Evolutionary conservation across 306 rosid genomes (phyloP), one percentile per base, ranked within the genome.

Genomic region (Acacia crassicarpa): DNA sequence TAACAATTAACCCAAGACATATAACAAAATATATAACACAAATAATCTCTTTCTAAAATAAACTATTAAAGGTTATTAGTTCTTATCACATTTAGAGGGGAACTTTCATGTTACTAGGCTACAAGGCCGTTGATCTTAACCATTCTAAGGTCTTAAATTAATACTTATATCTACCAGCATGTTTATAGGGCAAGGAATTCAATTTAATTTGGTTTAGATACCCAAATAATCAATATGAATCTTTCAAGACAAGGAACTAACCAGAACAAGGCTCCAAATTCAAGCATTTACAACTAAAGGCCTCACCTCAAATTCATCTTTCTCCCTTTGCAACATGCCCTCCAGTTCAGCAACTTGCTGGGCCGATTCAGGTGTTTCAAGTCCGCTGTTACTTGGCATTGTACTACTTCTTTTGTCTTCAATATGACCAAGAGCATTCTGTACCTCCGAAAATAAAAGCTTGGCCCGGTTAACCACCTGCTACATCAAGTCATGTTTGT

Each of bases 261-360:
- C 72, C 62, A 43, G 30, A 83, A 77, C 67, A 54, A 78, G 81
- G 66, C 67, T 67, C 61, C 49, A 62, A 84, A 79, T 53, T 70
- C 70, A 73, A 81, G 73, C 61, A 77, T 67, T 49, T 58, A 70
- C 40, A 62, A 72, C 45, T n/a, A 32, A 80, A 74, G 67, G 79
- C 72, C 90, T 82, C 76, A 92, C 97, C 99, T 92, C 97, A 85
- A 93, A 92, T 78, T 96, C 97, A 41, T 83, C 85, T 86, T 89
- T 96, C 90, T 96, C 99, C 89, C 74, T 89, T 54, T 86, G 97
- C 84, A 96, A 74, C 84, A 91, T 89, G 51, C 79, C 91, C 88
- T 96, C 95, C 38, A 96, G 89, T 78, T 89, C 94, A 79, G 87
- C 83, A 87, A 92, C 81, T 81, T 86, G 89, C 59, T 89, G 87